phyloP scores from a whole-genome alignment of 2,329 filamentous ascomycete genomes.

The Lachnellula subtilissima region DNA sequence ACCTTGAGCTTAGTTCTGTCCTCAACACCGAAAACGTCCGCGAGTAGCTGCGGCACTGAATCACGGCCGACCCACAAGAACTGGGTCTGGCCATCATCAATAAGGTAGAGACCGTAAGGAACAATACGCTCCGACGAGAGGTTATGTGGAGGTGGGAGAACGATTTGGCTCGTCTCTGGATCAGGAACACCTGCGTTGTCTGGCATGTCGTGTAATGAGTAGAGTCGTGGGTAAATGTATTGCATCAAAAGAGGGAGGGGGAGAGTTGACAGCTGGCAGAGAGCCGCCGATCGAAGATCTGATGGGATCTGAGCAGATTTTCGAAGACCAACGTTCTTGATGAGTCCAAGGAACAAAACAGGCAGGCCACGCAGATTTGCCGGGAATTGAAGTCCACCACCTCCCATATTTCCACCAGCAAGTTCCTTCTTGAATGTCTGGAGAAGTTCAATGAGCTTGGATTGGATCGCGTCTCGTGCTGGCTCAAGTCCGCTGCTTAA shows the following conservation, averaged over 20 bases:
- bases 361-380: slow-evolving; percentile 86
- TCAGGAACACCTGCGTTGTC: slow-evolving; percentile 86
- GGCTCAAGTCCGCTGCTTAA: slow-evolving; percentile 83
- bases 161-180: slow-evolving; percentile 79
- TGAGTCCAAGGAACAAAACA: slow-evolving; percentile 85
- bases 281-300: slow-evolving; percentile 86
- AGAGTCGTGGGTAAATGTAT: slow-evolving; percentile 82
- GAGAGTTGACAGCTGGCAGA: slow-evolving; percentile 90
- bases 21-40: slow-evolving; percentile 83
- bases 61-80: slow-evolving; percentile 96
- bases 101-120: slow-evolving; percentile 87
- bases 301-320: slow-evolving; percentile 92
- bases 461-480: slow-evolving; percentile 83
- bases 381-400: slow-evolving; percentile 85
- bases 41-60: slow-evolving; percentile 79
- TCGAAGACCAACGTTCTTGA: slow-evolving; percentile 91
- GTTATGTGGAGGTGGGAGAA: slow-evolving; percentile 79
- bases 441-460: slow-evolving; percentile 86
- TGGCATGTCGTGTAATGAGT: slow-evolving; percentile 93
- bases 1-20: slow-evolving; percentile 83
- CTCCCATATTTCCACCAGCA: slow-evolving; percentile 91
- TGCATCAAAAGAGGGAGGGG: slow-evolving; percentile 86
- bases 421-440: slow-evolving; percentile 97
- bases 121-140: slow-evolving; percentile 84
- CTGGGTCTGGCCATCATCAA: slow-evolving; percentile 95